Percentiles rank a stretch among this genome's conserved stretches.
phyloP scores from a whole-genome alignment of 352 stramenopile genomes.

The Blastocystis sp. region DNA sequence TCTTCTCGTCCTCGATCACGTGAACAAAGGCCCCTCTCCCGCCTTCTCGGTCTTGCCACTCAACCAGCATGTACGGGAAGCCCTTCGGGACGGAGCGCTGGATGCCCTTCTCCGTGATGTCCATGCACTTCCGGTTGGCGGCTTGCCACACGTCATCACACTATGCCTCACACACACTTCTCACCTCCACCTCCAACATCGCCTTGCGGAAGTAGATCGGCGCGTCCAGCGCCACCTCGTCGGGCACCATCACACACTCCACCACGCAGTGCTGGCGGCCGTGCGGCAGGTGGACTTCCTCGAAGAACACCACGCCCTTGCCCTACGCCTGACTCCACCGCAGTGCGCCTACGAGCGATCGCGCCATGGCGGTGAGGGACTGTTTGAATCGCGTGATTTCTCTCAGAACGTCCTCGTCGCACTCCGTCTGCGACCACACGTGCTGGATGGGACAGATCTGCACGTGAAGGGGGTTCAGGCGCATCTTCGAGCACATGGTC shows the following conservation, averaged over 20 bases:
- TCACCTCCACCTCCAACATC: conserved; percentile 52
- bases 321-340: background rate
- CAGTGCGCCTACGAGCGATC: background rate
- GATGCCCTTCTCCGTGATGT: conserved; percentile 71
- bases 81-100: conserved; percentile 70
- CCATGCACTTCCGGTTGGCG: conserved; percentile 70
- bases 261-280: conserved; percentile 63
- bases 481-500: conserved; percentile 68
- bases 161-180: background rate
- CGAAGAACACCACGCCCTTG: conserved; percentile 64
- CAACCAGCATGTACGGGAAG: conserved; percentile 73
- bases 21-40: conserved; percentile 50
- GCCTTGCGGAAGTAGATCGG: conserved; percentile 75
- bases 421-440: conserved; percentile 69
- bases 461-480: conserved; percentile 48
- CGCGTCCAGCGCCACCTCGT: conserved; percentile 73
- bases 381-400: conserved; percentile 67
- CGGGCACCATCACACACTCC: conserved; percentile 70
- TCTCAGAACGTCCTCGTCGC: conserved; percentile 56
- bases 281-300: conserved; percentile 58
- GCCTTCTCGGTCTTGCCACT: conserved; percentile 56
- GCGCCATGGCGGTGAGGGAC: conserved; percentile 42
- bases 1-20: conserved; percentile 75
- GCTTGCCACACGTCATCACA: conserved; percentile 72
- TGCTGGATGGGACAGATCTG: conserved; percentile 71